Evolutionary conservation across 345 rosid species (phyloP).

Genomic region (Brassica carinata): DNA sequence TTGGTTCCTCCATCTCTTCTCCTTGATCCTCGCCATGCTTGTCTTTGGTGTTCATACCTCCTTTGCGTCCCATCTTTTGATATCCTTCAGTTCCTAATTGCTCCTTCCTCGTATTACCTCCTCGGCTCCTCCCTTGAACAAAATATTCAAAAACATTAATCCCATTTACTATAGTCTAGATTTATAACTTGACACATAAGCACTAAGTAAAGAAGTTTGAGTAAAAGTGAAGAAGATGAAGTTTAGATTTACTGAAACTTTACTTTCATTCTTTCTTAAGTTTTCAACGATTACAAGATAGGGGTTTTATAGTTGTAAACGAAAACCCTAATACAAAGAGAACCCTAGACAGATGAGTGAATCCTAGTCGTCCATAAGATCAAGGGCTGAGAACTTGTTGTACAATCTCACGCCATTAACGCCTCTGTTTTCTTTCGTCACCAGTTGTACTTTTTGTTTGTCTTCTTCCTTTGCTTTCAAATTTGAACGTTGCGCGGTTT

Average conservation of each 20-base stretch:
- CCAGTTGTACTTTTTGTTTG: background rate
- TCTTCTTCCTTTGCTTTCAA: background rate
- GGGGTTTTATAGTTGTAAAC: too few relatives aligned
- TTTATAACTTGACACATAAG: background rate
- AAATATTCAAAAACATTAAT: background rate
- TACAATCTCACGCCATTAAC: background rate
- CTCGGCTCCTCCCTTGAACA: constrained; percentile 56
- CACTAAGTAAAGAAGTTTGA: too few relatives aligned
- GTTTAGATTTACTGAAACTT: too few relatives aligned
- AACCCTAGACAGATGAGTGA: too few relatives aligned
- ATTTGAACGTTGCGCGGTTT: background rate
- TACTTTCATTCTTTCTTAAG: too few relatives aligned
- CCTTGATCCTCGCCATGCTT: constrained; percentile 43
- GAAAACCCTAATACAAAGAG: too few relatives aligned
- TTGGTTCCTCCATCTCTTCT: background rate
- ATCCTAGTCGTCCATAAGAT: background rate
- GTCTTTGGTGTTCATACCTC: constrained; percentile 49
- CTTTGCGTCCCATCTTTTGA: constrained; percentile 61
- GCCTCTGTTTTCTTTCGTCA: background rate
- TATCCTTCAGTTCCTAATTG: constrained; percentile 67
- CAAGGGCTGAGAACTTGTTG: background rate
- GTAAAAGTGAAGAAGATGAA: too few relatives aligned
- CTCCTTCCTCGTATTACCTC: constrained; percentile 61
- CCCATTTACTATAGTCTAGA: background rate
- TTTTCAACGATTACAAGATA: too few relatives aligned